A percentile compares a stretch with the other conserved stretches of the same genome.
Evolutionary conservation across 2,329 filamentous ascomycete species (phyloP).

Genomic region (Westerdykella aurantiaca): DNA sequence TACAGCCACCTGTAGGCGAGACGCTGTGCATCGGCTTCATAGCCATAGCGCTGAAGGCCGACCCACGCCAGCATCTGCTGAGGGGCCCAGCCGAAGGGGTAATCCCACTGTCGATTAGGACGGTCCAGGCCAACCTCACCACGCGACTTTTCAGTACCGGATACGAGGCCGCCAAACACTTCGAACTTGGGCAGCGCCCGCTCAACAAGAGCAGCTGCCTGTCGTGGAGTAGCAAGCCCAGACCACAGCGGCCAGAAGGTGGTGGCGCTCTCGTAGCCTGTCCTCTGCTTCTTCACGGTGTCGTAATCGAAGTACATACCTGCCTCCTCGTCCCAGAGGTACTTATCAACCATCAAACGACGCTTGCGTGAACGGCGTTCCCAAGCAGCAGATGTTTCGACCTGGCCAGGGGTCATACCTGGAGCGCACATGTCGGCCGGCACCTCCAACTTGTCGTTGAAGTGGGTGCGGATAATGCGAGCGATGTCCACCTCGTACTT

Average conservation of each 20-base stretch:
- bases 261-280: slow-evolving; percentile 81
- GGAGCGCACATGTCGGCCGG: slow-evolving; percentile 74
- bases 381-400: slow-evolving; percentile 82
- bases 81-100: slow-evolving; percentile 95
- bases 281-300: slow-evolving; percentile 73
- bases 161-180: slow-evolving; percentile 77
- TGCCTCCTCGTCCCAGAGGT: slow-evolving; percentile 84
- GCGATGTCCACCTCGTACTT: slow-evolving; percentile 96
- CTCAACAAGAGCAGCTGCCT: slow-evolving; percentile 76
- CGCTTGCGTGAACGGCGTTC: slow-evolving; percentile 80
- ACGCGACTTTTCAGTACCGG: slow-evolving; percentile 83
- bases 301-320: slow-evolving; percentile 99
- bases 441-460: slow-evolving; percentile 75
- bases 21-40: slow-evolving; percentile 80
- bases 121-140: slow-evolving; percentile 72
- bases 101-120: slow-evolving; percentile 97
- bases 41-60: slow-evolving; percentile 84
- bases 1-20: slow-evolving; percentile 95
- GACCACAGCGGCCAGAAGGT: slow-evolving; percentile 99
- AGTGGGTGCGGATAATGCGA: slow-evolving; percentile 74
- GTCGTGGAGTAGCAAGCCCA: slow-evolving; percentile 74
- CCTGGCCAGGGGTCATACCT: slow-evolving; percentile 57
- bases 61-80: slow-evolving; percentile 99
- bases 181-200: slow-evolving; percentile 84
- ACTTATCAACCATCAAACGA: slow-evolving; percentile 82